Evolutionary conservation across 176 grass and related monocot genomes (phyloP).

Genomic region (Zoysia japonica): DNA sequence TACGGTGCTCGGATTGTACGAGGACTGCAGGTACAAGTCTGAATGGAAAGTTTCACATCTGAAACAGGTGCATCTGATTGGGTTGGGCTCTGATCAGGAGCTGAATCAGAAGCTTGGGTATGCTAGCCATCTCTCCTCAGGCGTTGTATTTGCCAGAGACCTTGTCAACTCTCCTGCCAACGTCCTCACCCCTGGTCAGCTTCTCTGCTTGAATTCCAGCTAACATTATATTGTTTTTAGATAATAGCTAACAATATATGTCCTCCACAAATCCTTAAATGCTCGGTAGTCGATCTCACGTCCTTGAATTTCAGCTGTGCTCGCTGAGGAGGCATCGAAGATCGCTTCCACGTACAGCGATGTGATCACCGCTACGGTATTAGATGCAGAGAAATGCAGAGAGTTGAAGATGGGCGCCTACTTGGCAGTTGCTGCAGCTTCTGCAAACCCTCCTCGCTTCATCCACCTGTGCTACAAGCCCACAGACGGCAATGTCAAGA

Average conservation of each 20-base stretch:
- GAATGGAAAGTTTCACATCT: constrained; percentile 72
- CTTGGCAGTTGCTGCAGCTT: constrained; percentile 84
- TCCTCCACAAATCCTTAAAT: neutral
- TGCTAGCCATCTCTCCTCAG: constrained; percentile 73
- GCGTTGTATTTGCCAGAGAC: constrained; percentile 93
- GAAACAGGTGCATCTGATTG: constrained; percentile 82
- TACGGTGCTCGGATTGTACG: constrained; percentile 73
- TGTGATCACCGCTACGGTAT: constrained; percentile 87
- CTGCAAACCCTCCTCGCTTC: constrained; percentile 80
- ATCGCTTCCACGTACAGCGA: constrained; percentile 75
- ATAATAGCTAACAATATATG: neutral
- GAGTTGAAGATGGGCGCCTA: constrained; percentile 94
- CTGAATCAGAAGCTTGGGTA: constrained; percentile 77
- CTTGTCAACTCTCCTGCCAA: constrained; percentile 96
- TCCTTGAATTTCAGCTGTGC: constrained; percentile 57
- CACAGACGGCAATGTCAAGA: constrained; percentile 61
- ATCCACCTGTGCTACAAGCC: constrained; percentile 95
- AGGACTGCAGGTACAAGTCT: constrained; percentile 92
- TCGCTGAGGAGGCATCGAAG: constrained; percentile 90
- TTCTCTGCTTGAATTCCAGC: neutral
- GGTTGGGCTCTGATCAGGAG: constrained; percentile 64
- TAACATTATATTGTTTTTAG: too few species aligned
- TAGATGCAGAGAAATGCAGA: constrained; percentile 78
- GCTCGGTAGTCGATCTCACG: neutral
- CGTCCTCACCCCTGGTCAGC: constrained; percentile 91